Evolutionary conservation across 2,329 filamentous ascomycete genomes (phyloP).

Genomic region (Aspergillus neoniger): DNA sequence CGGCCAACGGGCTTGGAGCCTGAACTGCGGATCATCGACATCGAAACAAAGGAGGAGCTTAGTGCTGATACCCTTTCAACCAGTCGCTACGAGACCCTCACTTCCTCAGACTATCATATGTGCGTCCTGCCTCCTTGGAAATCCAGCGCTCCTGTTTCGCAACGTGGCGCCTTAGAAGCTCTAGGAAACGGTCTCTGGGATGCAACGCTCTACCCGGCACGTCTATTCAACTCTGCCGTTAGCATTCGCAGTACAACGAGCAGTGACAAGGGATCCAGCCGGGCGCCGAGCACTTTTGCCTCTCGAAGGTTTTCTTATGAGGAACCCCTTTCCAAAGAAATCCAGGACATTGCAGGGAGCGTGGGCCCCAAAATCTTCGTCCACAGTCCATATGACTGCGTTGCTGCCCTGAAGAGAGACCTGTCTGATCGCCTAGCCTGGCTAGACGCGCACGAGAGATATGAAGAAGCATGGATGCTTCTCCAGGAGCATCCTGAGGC

Average conservation of each 20-base stretch:
- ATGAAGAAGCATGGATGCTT: constrained; percentile 84
- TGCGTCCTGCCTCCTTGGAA: constrained; percentile 77
- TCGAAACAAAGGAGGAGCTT: constrained; percentile 77
- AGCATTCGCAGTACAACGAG: constrained; percentile 66
- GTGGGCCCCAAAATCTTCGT: constrained; percentile 82
- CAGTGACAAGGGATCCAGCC: constrained; percentile 58
- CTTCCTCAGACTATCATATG: constrained; percentile 89
- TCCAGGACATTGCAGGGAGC: constrained; percentile 53
- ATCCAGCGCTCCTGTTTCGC: constrained; percentile 63
- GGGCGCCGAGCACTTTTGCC: constrained; percentile 53
- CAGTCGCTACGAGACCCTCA: constrained; percentile 81
- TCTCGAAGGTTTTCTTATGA: constrained; percentile 54
- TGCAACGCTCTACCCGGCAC: constrained; percentile 80
- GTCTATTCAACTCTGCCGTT: constrained; percentile 82
- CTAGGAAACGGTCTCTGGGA: constrained; percentile 81
- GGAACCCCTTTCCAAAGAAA: constrained; percentile 40
- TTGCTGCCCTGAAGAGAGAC: constrained; percentile 86
- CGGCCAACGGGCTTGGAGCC: constrained; percentile 80
- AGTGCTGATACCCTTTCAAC: constrained; percentile 85
- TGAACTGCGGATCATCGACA: constrained; percentile 87
- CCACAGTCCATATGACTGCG: constrained; percentile 93
- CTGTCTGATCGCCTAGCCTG: constrained; percentile 81
- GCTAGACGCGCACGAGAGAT: constrained; percentile 79
- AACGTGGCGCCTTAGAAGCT: constrained; percentile 74
- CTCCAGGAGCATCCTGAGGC: constrained; percentile 84